Percentiles rank a stretch among this genome's conserved stretches.
phyloP scores from a whole-genome alignment of 2,329 filamentous ascomycete species.

The Zalaria obscura region DNA sequence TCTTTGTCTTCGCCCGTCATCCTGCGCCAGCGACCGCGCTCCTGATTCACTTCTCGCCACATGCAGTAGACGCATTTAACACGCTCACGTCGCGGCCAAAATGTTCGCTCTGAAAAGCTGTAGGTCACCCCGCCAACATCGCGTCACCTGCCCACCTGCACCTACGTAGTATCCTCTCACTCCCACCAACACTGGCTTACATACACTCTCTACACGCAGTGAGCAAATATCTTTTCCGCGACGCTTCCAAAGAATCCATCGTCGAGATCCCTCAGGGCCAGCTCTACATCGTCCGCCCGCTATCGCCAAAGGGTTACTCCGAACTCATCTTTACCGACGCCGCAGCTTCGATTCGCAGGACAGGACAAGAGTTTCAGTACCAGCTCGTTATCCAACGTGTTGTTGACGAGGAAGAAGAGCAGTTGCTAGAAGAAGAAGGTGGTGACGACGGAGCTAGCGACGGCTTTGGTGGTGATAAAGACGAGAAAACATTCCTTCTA shows the following conservation, averaged over 20 bases:
- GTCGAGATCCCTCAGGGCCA: slow-evolving; percentile 92
- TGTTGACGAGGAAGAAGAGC: slow-evolving; percentile 94
- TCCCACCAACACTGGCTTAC: neutral
- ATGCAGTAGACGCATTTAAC: too few relatives aligned
- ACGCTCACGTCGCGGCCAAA: neutral
- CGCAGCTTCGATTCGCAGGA: slow-evolving; percentile 78
- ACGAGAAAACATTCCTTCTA: slow-evolving; percentile 96
- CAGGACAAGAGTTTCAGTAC: slow-evolving; percentile 91
- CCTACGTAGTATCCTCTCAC: neutral
- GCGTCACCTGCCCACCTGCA: slow-evolving; percentile 3
- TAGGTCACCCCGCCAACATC: slow-evolving; percentile 8
- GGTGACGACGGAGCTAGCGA: slow-evolving; percentile 68
- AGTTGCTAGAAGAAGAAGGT: slow-evolving; percentile 78
- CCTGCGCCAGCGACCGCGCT: too few relatives aligned
- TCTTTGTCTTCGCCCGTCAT: too few relatives aligned
- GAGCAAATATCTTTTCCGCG: slow-evolving; percentile 68
- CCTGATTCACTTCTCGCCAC: too few relatives aligned
- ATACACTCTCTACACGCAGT: slow-evolving; percentile 5
- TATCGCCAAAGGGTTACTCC: slow-evolving; percentile 93
- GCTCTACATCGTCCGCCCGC: slow-evolving; percentile 88
- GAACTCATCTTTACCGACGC: slow-evolving; percentile 97
- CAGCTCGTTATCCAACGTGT: slow-evolving; percentile 92
- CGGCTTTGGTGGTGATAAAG: slow-evolving; percentile 58
- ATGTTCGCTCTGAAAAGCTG: slow-evolving; percentile 9
- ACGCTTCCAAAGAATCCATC: slow-evolving; percentile 78